phyloP scores from a whole-genome alignment of 768 basidiomycete species.

The Russula brevipes region DNA sequence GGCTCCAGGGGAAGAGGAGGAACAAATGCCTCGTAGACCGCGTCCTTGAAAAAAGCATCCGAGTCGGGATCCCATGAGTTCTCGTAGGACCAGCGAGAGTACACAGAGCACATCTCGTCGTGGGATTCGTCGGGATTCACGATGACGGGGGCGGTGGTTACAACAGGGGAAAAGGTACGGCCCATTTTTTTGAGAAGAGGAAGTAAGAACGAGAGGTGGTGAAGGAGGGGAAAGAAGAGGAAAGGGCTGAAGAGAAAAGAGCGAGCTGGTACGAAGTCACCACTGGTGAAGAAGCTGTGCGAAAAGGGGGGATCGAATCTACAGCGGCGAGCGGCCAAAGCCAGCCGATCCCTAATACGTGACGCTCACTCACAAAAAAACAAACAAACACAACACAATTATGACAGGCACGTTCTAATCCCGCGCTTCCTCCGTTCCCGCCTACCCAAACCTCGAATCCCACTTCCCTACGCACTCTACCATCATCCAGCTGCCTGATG shows the following conservation, averaged over 20 bases:
- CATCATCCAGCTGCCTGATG: conserved; percentile 37
- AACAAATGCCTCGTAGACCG: conserved; percentile 23
- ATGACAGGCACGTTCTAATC: background rate
- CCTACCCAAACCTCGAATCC: conserved; percentile 40
- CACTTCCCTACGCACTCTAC: conserved; percentile 41
- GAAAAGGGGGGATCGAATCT: no score
- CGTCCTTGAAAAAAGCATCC: conserved; percentile 27
- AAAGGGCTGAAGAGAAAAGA: conserved; percentile 10
- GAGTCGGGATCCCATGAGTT: conserved; percentile 27
- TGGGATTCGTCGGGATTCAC: conserved; percentile 19
- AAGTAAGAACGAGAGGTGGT: background rate
- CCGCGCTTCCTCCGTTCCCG: background rate
- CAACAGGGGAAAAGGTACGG: conserved; percentile 17
- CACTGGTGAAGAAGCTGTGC: background rate
- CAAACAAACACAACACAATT: background rate
- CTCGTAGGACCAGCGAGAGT: conserved; percentile 24
- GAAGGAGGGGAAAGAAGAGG: conserved; percentile 8
- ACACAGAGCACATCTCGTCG: conserved; percentile 14
- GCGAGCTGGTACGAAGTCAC: conserved; percentile 6
- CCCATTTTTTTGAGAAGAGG: conserved; percentile 20
- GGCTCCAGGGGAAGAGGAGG: conserved; percentile 19
- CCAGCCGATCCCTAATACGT: background rate
- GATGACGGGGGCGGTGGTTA: conserved; percentile 11
- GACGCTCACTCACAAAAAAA: background rate
- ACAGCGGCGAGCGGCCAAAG: no score